These are phyloP conservation scores for Ramaria rubella DNA, from an alignment of 768 basidiomycete genomes.

Conservation along the genomic window DNA sequence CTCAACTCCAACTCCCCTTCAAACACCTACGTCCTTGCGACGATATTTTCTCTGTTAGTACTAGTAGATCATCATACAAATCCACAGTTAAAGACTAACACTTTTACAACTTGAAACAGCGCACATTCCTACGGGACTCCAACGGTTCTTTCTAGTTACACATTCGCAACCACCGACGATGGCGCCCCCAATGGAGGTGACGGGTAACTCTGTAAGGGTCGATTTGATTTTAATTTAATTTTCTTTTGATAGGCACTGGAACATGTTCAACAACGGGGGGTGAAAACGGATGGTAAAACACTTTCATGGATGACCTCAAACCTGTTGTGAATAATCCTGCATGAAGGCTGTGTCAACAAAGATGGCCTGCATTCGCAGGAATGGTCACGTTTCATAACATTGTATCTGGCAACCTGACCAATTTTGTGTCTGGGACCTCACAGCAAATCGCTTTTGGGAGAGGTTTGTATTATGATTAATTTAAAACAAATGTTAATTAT, in stretches of 20 bases:
- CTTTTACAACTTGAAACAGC: background rate
- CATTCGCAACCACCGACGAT: constrained; percentile 39
- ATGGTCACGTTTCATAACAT: constrained; percentile 31
- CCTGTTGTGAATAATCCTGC: background rate
- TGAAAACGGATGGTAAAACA: constrained; percentile 40
- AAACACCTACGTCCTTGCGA: constrained; percentile 57
- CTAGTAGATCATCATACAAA: background rate
- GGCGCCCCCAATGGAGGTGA: constrained; percentile 56
- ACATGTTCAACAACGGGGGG: constrained; percentile 47
- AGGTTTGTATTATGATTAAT: constrained; percentile 30
- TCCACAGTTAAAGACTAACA: background rate
- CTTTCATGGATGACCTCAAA: background rate
- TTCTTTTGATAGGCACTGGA: constrained; percentile 31
- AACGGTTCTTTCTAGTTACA: constrained; percentile 54
- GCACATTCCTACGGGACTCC: constrained; percentile 65
- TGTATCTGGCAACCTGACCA: constrained; percentile 27
- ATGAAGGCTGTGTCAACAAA: constrained; percentile 53
- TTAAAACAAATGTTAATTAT: background rate
- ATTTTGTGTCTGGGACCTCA: constrained; percentile 53
- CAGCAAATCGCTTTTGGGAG: constrained; percentile 63
- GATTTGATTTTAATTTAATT: background rate
- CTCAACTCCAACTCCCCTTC: constrained; percentile 54
- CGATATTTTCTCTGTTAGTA: constrained; percentile 48
- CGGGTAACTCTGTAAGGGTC: background rate
- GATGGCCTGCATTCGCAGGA: constrained; percentile 48